These are phyloP conservation scores for Carex kokanica DNA, from an alignment of 176 grass and related monocot genomes.

Conservation along the genomic window DNA sequence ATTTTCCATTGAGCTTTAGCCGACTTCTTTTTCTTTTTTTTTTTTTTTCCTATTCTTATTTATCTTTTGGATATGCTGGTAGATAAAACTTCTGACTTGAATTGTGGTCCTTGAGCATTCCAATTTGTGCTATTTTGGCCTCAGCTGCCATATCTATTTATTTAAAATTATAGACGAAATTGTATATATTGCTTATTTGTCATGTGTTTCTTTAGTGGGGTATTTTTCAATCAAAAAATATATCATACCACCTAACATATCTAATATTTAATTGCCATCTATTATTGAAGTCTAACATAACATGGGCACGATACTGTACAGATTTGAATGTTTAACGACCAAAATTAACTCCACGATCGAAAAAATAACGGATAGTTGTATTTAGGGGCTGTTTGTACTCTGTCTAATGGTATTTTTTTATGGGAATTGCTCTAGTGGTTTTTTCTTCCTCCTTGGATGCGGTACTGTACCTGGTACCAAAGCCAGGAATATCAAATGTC, in stretches of 20 bases:
- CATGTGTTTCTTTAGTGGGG: neutral
- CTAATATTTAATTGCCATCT: neutral
- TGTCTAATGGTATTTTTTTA: neutral
- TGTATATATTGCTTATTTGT: neutral
- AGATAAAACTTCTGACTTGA: neutral
- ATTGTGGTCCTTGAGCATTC: neutral
- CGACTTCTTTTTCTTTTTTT: neutral
- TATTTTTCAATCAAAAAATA: neutral
- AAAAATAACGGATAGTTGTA: neutral
- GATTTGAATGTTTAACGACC: neutral
- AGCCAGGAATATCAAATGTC: neutral
- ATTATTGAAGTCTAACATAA: neutral
- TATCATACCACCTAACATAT: neutral
- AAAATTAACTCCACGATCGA: neutral
- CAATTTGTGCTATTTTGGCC: neutral
- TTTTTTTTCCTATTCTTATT: neutral
- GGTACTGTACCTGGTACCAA: neutral
- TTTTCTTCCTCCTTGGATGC: neutral
- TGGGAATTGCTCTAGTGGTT: neutral
- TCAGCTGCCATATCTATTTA: neutral
- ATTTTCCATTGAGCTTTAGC: neutral
- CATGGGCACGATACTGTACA: neutral
- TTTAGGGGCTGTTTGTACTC: neutral
- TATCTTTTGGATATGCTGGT: neutral
- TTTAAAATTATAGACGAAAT: conserved; percentile 1